These are phyloP conservation scores for Rhododendron henanense DNA, from an alignment of 148 eudicot species.

Conservation along the genomic window DNA sequence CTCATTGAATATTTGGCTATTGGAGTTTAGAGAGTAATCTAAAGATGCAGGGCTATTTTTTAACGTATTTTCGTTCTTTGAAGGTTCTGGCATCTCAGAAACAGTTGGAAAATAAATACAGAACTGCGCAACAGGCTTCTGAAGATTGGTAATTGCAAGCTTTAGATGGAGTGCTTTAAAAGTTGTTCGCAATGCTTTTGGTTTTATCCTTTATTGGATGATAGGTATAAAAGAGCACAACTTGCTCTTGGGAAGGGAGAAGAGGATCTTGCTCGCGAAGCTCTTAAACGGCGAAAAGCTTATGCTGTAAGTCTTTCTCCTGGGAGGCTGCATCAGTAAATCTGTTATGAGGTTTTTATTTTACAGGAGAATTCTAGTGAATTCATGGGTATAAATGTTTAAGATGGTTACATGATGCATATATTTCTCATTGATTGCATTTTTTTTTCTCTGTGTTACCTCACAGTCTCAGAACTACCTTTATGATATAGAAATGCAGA, in stretches of 20 bases:
- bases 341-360: neutral
- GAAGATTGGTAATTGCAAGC: constrained; percentile 72
- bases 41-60: constrained; percentile 7
- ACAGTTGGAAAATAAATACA: constrained; percentile 83
- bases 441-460: neutral
- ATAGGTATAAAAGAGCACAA: constrained; percentile 88
- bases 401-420: neutral
- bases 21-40: constrained; percentile 3
- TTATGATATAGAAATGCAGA: neutral
- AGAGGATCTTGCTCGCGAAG: constrained; percentile 99
- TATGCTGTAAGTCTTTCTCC: constrained; percentile 66
- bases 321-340: constrained; percentile 4
- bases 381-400: neutral
- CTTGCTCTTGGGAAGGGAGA: constrained; percentile 93
- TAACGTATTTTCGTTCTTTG: constrained; percentile 17
- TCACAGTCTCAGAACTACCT: neutral
- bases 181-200: constrained; percentile 8
- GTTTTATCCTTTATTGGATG: constrained; percentile 18
- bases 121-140: constrained; percentile 85
- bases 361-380: neutral
- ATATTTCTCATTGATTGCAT: neutral
- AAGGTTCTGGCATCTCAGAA: constrained; percentile 98
- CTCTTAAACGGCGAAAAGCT: constrained; percentile 90
- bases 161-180: neutral
- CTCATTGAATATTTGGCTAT: neutral